A percentile compares a stretch with the other conserved stretches of the same genome.
Conservation (phyloP, 1,284 basidiomycete genomes). For the Calocybe gambosa region DNA sequence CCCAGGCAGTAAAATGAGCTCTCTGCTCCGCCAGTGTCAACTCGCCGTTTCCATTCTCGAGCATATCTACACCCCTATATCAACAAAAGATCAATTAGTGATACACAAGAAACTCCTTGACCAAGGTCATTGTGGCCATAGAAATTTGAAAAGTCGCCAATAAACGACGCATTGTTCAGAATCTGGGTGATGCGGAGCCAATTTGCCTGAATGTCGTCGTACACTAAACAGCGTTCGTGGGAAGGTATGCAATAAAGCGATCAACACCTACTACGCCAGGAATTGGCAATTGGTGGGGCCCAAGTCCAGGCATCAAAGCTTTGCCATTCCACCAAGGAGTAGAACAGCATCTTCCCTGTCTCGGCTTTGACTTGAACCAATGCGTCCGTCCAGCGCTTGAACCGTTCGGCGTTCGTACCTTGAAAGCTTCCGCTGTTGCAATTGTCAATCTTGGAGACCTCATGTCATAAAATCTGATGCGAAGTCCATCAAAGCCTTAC, state of each 20-base stretch:
- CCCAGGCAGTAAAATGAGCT: slow-evolving; percentile 22
- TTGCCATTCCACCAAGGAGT: slow-evolving; percentile 23
- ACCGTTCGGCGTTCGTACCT: slow-evolving; percentile 19
- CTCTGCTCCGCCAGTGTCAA: slow-evolving; percentile 20
- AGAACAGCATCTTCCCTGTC: slow-evolving; percentile 22
- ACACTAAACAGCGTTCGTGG: slow-evolving; percentile 11
- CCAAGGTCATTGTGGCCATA: slow-evolving; percentile 22
- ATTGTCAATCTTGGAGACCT: slow-evolving; percentile 16
- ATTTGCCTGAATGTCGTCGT: slow-evolving; percentile 20
- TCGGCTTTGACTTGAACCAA: slow-evolving; percentile 19
- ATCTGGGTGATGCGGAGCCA: slow-evolving; percentile 21
- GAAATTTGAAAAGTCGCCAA: slow-evolving; percentile 20
- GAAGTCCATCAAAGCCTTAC: slow-evolving; percentile 5
- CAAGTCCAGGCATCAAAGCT: slow-evolving; percentile 24
- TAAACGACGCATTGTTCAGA: slow-evolving; percentile 22
- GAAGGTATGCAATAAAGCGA: neutral
- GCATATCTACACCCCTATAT: slow-evolving; percentile 17
- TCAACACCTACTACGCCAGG: slow-evolving; percentile 19
- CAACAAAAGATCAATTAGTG: neutral
- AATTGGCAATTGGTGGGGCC: slow-evolving; percentile 19
- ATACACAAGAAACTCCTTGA: neutral
- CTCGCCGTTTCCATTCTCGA: slow-evolving; percentile 22
- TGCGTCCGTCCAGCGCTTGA: slow-evolving; percentile 22
- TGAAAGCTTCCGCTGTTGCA: slow-evolving; percentile 16
- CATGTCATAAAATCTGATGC: neutral